Evolutionary conservation across 2,329 filamentous ascomycete genomes (phyloP).

Genomic region (Cladosporium cucumerinum): DNA sequence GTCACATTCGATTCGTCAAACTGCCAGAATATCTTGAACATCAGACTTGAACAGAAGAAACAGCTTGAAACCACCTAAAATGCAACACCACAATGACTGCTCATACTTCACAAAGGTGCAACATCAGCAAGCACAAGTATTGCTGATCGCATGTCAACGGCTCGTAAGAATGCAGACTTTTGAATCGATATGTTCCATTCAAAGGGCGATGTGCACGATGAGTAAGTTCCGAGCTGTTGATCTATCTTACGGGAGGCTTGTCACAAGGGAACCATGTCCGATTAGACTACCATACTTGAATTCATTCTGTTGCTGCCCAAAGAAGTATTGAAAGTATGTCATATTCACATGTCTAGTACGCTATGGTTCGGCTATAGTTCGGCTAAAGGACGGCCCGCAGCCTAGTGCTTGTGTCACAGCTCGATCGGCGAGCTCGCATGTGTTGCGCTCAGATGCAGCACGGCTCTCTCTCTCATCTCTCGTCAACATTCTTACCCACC

Average conservation of each 20-base stretch:
- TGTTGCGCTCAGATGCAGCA: neutral
- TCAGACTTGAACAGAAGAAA: neutral
- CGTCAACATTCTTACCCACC: slow-evolving; percentile 3
- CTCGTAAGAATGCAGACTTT: neutral
- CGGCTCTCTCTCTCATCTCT: neutral
- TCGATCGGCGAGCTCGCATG: neutral
- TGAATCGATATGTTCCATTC: neutral
- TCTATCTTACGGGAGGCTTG: no score
- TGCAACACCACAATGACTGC: neutral
- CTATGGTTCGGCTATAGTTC: neutral
- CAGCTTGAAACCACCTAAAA: neutral
- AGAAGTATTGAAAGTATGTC: neutral
- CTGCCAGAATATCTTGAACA: neutral
- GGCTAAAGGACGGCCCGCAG: neutral
- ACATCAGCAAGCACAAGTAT: neutral
- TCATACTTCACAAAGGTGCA: neutral
- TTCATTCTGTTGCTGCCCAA: neutral
- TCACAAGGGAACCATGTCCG: neutral
- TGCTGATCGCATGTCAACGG: neutral
- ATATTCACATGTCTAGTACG: neutral
- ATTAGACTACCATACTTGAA: neutral
- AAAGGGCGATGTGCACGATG: neutral
- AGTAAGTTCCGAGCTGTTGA: neutral
- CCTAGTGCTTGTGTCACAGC: neutral
- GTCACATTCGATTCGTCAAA: neutral